Evolutionary conservation across 371 early-diverging fungal genomes (phyloP).

Genomic region (Mucor indicus): DNA sequence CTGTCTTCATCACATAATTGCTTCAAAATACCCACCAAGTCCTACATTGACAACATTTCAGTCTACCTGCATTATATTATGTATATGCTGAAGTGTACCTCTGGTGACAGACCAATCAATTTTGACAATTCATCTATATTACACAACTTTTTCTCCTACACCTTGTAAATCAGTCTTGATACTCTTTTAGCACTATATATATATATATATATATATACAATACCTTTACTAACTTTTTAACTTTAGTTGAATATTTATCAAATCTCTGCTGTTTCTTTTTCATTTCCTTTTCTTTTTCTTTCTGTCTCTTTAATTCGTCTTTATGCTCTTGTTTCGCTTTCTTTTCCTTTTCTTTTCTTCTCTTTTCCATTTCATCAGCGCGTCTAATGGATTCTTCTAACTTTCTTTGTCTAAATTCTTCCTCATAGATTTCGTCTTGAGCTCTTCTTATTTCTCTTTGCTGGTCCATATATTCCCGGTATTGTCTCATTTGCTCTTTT

Average conservation of each 20-base stretch:
- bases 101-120: slow-evolving; percentile 5
- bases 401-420: slow-evolving; percentile 29
- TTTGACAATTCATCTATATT: slow-evolving; percentile 5
- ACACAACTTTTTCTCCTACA: slow-evolving; percentile 16
- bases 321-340: slow-evolving; percentile 31
- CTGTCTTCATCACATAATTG: slow-evolving; percentile 12
- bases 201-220: neutral
- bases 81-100: slow-evolving; percentile 3
- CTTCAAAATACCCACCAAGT: slow-evolving; percentile 16
- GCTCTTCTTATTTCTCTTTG: slow-evolving; percentile 31
- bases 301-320: slow-evolving; percentile 24
- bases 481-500: slow-evolving; percentile 56
- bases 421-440: slow-evolving; percentile 34
- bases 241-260: slow-evolving; percentile 26
- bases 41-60: neutral
- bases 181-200: no score
- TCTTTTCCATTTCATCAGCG: slow-evolving; percentile 31
- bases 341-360: slow-evolving; percentile 28
- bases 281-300: slow-evolving; percentile 30
- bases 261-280: slow-evolving; percentile 24
- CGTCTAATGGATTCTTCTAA: slow-evolving; percentile 32
- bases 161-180: no score
- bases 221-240: slow-evolving; percentile 32
- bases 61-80: no score
- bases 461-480: slow-evolving; percentile 47